Evolutionary conservation across 306 rosid species (phyloP).

Genomic region (Medicago arabica): DNA sequence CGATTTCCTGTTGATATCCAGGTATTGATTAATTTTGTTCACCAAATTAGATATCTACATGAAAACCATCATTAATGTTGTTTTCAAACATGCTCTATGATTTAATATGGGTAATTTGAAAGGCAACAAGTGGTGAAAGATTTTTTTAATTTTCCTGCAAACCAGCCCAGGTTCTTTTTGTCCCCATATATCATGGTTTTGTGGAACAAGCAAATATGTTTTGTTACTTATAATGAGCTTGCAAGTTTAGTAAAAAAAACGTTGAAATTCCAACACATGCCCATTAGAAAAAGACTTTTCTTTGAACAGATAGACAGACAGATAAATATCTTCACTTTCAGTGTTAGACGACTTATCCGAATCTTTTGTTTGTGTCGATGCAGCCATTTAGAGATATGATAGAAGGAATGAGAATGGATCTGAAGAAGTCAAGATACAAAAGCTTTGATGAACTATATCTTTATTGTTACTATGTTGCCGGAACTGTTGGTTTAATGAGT

Average conservation of each 20-base stretch:
- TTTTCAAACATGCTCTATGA: too few species aligned
- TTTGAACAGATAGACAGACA: neutral
- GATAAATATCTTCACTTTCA: neutral
- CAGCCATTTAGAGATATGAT: conserved; percentile 70
- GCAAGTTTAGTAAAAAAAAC: neutral
- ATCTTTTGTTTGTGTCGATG: conserved; percentile 24
- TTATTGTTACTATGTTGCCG: conserved; percentile 69
- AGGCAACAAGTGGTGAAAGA: too few species aligned
- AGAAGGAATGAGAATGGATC: conserved; percentile 70
- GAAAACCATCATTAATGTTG: neutral
- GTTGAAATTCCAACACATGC: neutral
- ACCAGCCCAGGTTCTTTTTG: conserved; percentile 18
- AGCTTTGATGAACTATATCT: conserved; percentile 64
- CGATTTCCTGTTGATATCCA: conserved; percentile 66
- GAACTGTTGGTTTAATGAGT: conserved; percentile 69
- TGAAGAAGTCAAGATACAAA: conserved; percentile 58
- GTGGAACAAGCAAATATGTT: conserved; percentile 13
- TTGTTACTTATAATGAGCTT: conserved; percentile 10
- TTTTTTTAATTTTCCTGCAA: neutral
- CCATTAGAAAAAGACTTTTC: neutral
- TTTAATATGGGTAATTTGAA: too few species aligned
- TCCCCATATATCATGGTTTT: conserved; percentile 10
- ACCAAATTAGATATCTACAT: neutral
- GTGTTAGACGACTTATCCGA: conserved; percentile 12
- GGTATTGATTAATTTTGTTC: conserved; percentile 40